phyloP scores from a whole-genome alignment of 345 rosid species.

The Eucalyptus curtisii region DNA sequence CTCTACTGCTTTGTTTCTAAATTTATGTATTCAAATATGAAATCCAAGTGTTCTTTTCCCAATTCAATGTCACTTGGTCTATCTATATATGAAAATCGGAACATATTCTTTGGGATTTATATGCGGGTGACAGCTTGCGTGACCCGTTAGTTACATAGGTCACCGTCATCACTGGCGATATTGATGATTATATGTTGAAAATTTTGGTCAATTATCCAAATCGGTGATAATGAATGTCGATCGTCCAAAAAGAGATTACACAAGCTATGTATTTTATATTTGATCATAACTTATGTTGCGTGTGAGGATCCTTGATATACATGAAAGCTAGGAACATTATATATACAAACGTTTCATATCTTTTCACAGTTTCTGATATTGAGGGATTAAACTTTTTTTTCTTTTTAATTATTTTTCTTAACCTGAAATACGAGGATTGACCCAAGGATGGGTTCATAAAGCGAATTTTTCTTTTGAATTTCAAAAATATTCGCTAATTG shows the following conservation, averaged over 20 bases:
- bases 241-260: neutral
- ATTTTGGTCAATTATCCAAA: neutral
- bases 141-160: fast-evolving
- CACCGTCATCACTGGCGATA: fast-evolving
- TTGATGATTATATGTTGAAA: fast-evolving
- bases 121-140: fast-evolving
- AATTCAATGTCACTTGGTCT: neutral
- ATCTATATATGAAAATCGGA: fast-evolving
- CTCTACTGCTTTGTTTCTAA: neutral
- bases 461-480: neutral
- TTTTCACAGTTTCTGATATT: neutral
- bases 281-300: neutral
- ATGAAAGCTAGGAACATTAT: neutral
- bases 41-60: neutral
- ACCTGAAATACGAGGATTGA: neutral
- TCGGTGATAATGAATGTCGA: fast-evolving
- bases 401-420: no score
- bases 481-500: neutral
- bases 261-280: neutral
- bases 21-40: neutral
- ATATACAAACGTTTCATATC: neutral
- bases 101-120: neutral
- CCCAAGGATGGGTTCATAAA: neutral
- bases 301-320: neutral
- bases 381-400: neutral